Evolutionary conservation across 768 basidiomycete genomes (phyloP).

Genomic region (Collybia mongolica): DNA sequence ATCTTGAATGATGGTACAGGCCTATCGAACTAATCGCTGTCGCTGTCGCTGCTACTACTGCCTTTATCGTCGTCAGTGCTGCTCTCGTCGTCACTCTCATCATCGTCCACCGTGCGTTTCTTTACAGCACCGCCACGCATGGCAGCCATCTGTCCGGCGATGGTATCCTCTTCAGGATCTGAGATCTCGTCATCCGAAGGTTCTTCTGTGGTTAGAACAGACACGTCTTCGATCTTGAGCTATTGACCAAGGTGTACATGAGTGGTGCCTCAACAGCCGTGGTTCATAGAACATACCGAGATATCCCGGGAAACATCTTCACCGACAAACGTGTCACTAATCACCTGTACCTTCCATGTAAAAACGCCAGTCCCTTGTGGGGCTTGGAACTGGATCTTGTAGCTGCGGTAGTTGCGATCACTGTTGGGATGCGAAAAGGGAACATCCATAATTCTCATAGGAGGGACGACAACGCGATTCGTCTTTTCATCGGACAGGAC

Average conservation of each 20-base stretch:
- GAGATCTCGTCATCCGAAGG: conserved; percentile 89
- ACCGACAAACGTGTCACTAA: conserved; percentile 88
- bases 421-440: conserved; percentile 54
- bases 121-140: conserved; percentile 91
- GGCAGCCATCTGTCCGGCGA: conserved; percentile 97
- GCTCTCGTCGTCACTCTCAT: conserved; percentile 52
- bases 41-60: conserved; percentile 47
- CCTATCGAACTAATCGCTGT: conserved; percentile 40
- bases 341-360: conserved; percentile 83
- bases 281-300: conserved; percentile 47
- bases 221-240: conserved; percentile 83
- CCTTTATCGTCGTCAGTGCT: conserved; percentile 56
- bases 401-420: conserved; percentile 69
- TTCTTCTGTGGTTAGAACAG: conserved; percentile 55
- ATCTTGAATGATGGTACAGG: conserved; percentile 1
- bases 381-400: conserved; percentile 94
- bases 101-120: conserved; percentile 53
- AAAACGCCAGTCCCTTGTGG: conserved; percentile 82
- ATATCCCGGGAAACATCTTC: conserved; percentile 74
- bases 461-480: conserved; percentile 84
- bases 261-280: not conserved
- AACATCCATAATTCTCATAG: conserved; percentile 77
- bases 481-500: conserved; percentile 86
- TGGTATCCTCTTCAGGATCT: conserved; percentile 93
- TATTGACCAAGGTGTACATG: conserved; percentile 25